A percentile compares a stretch with the other conserved stretches of the same genome.
phyloP scores from a whole-genome alignment of 2,329 filamentous ascomycete species.

The Fusarium tupiense region DNA sequence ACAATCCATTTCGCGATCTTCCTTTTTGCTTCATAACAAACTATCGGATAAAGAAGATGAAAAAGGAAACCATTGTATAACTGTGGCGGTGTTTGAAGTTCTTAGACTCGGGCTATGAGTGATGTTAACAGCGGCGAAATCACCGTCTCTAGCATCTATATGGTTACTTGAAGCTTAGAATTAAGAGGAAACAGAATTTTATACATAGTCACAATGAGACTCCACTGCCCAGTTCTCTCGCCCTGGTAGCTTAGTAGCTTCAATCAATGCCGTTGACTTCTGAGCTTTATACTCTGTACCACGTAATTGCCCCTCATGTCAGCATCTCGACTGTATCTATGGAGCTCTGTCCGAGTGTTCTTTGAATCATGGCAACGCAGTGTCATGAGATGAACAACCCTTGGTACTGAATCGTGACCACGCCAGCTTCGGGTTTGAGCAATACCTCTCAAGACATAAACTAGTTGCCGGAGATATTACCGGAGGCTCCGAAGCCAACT shows the following conservation, averaged over 20 bases:
- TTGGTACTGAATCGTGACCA: no score
- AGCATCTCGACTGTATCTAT: not conserved
- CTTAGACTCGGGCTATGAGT: not conserved
- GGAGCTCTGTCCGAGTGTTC: not conserved
- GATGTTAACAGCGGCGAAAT: no score
- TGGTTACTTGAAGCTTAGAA: not conserved
- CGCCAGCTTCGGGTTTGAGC: not conserved
- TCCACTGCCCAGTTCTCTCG: not conserved
- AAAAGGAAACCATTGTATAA: not conserved
- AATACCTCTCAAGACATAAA: not conserved
- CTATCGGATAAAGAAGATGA: not conserved
- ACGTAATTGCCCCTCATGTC: not conserved
- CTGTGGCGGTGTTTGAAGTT: not conserved
- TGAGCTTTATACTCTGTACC: not conserved
- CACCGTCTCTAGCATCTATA: not conserved
- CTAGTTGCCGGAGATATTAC: not conserved
- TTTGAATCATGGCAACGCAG: not conserved
- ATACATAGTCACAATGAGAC: not conserved
- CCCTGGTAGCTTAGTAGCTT: not conserved
- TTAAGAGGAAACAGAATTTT: not conserved
- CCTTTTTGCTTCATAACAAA: not conserved
- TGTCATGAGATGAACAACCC: not conserved
- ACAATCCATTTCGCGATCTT: no score
- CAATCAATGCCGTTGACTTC: not conserved
- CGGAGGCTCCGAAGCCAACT: slow-evolving; percentile 7